Evolutionary conservation across 2,329 filamentous ascomycete genomes (phyloP), one percentile per base, ranked within the genome.

Genomic region (Hymenoscyphus fraxineus): DNA sequence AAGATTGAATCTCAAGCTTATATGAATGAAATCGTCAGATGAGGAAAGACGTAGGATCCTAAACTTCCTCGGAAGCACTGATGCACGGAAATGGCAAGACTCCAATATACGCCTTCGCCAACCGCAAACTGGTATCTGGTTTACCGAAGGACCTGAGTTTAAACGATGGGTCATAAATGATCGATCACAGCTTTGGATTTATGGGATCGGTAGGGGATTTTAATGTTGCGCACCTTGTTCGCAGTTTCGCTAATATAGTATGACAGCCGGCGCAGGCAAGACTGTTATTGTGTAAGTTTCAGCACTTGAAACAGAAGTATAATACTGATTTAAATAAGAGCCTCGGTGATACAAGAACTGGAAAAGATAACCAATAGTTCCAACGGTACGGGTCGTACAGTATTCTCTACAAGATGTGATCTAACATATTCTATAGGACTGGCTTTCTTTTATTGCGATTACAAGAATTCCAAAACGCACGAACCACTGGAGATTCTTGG

Each of bases 381-480:
- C 22, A 22, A 27, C 22, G 19, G 47, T 54, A 54, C 1, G 10
- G 19, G 22, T 15, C 7, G 1, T 3, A 27, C 27, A 27, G 27
- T 27, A 27, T 27, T 27, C 27, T 27, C 22, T 27, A 12, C 22
- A 65, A 38, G 47, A 27, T 57, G 6, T 27, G 5, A 31, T 3
- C 39, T 58, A 39, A 62, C 39, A 22, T 32, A 2, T 2, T 35
- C n/a, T 7, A 1, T 9, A 59, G 70, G 64, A 10, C 35, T 72
- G 16, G 70, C 70, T 6, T 72, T 63, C 58, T 76, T 72, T 63
- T 76, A 74, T 56, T 75, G 71, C 56, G 72, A 76, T 58, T 75
- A 76, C 60, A 74, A 75, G 55, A 62, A 72, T 47, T 5, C 22
- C 5, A 12, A 62, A 19, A 71, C 58, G 0, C 68, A 72, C 9